Conservation (phyloP, 1,284 basidiomycete genomes). For the Inonotus obliquus region DNA sequence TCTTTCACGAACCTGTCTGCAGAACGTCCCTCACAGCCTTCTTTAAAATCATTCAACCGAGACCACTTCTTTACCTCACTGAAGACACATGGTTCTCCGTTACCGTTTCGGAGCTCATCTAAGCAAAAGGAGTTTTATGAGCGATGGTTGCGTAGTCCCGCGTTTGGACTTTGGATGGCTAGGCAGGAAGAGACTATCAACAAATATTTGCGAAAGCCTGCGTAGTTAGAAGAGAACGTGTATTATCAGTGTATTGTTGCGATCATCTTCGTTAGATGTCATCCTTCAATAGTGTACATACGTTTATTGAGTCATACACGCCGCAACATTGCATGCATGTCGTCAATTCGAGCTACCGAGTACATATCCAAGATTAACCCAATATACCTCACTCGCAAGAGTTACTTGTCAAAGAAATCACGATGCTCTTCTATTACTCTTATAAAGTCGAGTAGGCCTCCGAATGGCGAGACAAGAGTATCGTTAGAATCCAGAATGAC, state of each 20-base stretch:
- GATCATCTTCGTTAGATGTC: no score
- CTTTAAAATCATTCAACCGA: slow-evolving; percentile 75
- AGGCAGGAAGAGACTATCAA: slow-evolving; percentile 52
- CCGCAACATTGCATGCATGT: not conserved
- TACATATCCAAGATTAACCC: not conserved
- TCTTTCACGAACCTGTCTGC: not conserved
- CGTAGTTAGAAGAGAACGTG: not conserved
- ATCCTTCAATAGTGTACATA: no score
- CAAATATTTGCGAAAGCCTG: slow-evolving; percentile 5
- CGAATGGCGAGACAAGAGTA: slow-evolving; percentile 6
- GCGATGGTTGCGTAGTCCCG: slow-evolving; percentile 64
- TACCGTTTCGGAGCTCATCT: slow-evolving; percentile 67
- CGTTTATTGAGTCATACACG: not conserved
- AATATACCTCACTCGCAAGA: not conserved
- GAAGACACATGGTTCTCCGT: slow-evolving; percentile 70
- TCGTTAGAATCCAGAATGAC: slow-evolving; percentile 5
- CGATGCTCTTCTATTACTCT: slow-evolving; percentile 2
- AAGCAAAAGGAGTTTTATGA: slow-evolving; percentile 71
- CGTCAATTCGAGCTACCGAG: not conserved
- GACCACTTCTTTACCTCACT: slow-evolving; percentile 79
- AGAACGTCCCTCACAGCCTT: not conserved
- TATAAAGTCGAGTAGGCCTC: slow-evolving; percentile 1
- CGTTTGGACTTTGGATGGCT: slow-evolving; percentile 74
- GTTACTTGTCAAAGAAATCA: slow-evolving; percentile 5
- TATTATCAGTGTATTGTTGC: not conserved